phyloP scores from a whole-genome alignment of 768 basidiomycete genomes.

The Tricholoma hemisulphureum region DNA sequence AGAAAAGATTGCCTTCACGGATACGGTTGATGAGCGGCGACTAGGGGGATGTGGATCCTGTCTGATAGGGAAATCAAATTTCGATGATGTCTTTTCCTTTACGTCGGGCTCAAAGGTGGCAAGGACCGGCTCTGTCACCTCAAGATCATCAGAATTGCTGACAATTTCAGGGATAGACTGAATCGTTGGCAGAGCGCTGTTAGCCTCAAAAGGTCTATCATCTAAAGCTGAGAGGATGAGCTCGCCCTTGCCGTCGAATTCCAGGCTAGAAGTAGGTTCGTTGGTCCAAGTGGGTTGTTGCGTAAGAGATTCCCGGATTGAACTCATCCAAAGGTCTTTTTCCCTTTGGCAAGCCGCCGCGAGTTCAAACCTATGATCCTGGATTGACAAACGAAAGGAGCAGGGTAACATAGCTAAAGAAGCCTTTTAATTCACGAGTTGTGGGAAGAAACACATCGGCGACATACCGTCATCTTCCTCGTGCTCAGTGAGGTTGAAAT shows the following conservation, averaged over 20 bases:
- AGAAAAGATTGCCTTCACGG: constrained; percentile 59
- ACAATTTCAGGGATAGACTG: constrained; percentile 54
- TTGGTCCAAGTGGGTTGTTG: constrained; percentile 50
- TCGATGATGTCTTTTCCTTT: constrained; percentile 27
- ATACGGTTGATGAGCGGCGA: constrained; percentile 63
- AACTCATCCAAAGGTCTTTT: constrained; percentile 82
- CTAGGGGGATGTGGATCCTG: constrained; percentile 36
- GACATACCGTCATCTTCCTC: constrained; percentile 73
- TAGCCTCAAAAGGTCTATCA: constrained; percentile 40
- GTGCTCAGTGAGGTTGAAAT: constrained; percentile 69
- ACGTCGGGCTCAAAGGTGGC: constrained; percentile 28
- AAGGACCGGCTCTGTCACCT: constrained; percentile 36
- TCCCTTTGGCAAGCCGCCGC: constrained; percentile 83
- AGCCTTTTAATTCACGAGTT: constrained; percentile 3
- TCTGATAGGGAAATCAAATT: constrained; percentile 22
- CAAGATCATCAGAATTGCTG: constrained; percentile 29
- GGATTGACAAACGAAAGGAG: constrained; percentile 71
- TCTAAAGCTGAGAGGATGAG: constrained; percentile 34
- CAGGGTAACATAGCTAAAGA: constrained; percentile 74
- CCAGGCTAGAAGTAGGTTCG: constrained; percentile 66
- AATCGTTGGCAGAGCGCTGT: constrained; percentile 49
- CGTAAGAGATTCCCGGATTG: constrained; percentile 54
- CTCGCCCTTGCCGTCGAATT: constrained; percentile 43
- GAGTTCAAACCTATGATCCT: constrained; percentile 78
- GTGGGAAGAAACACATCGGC: neutral